Evolutionary conservation across 2,329 filamentous ascomycete species (phyloP), one percentile per base, ranked within the genome.

Genomic region (Colletotrichum spinosum): DNA sequence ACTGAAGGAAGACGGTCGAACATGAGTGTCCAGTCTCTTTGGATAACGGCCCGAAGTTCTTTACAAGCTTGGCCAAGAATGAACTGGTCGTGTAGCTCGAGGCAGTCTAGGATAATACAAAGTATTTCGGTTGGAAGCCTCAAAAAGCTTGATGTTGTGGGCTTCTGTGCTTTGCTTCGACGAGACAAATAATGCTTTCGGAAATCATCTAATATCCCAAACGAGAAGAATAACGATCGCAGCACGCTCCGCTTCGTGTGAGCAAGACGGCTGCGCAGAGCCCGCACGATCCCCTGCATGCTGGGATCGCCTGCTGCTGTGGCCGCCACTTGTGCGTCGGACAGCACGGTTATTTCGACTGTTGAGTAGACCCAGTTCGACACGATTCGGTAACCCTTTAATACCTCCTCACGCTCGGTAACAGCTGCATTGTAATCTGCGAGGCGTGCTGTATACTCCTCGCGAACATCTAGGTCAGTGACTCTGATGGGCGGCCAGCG

Each of bases 61-160:
- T 49, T 56, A 34, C 54, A 56, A 39, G 34, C 37, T 3, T 56
- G 54, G 6, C 10, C 6, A 13, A 56, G 54, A 49, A 56, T 17
- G 6, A 56, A 49, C 17, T 56, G 11, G n/a, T 56, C 54, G 37
- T 56, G 42, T 25, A 56, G 1, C 25, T 46, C 45, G 8, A 56
- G 54, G 33, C 6, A 7, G 2, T 13, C 3, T 9, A 48, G 2
- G 1, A 56, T 49, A 10, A 4, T 9, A 2, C 34, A 13, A 2
- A 56, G 41, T 8, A 56, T 8, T 12, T n/a, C 42, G 34, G 8
- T n/a, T 2, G 54, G n/a, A 9, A 56, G 54, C n/a, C 13, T 6
- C 7, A 56, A 12, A n/a, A 56, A 5, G 9, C 6, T 56, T 0
- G 54, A 42, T 12, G 6, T 9, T 13, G 35, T 12, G 1, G 6